Conservation (phyloP, 371 early-diverging fungal genomes). For the Thermomucor indicae-seudaticae region DNA sequence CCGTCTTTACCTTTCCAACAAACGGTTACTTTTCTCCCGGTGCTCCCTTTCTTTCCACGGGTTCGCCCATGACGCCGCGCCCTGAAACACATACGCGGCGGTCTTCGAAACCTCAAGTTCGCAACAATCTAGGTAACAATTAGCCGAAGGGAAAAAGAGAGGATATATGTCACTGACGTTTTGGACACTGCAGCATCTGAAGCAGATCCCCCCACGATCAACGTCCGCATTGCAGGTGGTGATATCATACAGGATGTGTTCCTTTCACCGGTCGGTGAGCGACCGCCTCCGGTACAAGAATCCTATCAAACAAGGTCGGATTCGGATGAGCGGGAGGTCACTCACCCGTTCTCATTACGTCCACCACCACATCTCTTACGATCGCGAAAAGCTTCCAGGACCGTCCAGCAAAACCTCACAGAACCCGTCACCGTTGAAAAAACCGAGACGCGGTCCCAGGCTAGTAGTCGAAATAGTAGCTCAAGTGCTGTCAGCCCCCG, state of each 20-base stretch:
- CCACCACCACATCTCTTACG: constrained; percentile 36
- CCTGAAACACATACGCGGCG: constrained; percentile 3
- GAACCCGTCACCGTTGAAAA: background rate
- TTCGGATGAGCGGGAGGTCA: constrained; percentile 2
- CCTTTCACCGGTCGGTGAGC: constrained; percentile 14
- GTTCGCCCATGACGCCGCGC: constrained; percentile 2
- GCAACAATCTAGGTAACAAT: background rate
- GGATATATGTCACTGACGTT: background rate
- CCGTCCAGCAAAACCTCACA: constrained; percentile 5
- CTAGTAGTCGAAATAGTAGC: constrained; percentile 10
- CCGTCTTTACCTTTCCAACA: constrained; percentile 8
- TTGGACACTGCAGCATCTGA: constrained; percentile 1
- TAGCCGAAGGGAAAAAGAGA: background rate
- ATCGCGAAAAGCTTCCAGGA: constrained; percentile 23
- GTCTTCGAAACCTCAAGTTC: background rate
- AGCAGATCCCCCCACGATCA: constrained; percentile 14
- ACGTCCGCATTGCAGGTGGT: constrained; percentile 15
- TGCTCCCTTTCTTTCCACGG: constrained; percentile 9
- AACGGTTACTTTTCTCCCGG: constrained; percentile 11
- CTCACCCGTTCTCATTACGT: constrained; percentile 23
- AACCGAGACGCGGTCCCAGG: constrained; percentile 2
- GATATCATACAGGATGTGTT: constrained; percentile 15
- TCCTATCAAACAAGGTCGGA: constrained; percentile 8
- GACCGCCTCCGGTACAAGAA: constrained; percentile 7
- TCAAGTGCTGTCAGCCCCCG: constrained; percentile 42